Evolutionary conservation across 805 yeast genomes (phyloP).

Genomic region (Candida coleopterorum): DNA sequence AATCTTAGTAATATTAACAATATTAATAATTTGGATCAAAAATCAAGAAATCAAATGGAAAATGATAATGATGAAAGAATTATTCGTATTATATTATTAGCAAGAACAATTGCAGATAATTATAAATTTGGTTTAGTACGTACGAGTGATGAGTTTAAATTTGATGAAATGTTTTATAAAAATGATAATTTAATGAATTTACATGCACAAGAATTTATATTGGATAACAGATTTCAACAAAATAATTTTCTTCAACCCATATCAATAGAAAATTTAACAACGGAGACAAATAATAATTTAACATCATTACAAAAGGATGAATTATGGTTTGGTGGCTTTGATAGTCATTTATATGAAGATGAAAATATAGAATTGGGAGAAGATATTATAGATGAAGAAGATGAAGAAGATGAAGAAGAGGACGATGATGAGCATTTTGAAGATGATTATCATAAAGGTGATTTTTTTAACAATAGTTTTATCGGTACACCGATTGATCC

Average conservation of each 20-base stretch:
- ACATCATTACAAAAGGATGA: conserved; percentile 24
- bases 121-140: conserved; percentile 54
- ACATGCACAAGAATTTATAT: conserved; percentile 29
- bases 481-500: conserved; percentile 10
- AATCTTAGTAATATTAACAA: not conserved
- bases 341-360: conserved; percentile 12
- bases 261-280: conserved; percentile 24
- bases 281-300: conserved; percentile 7
- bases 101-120: conserved; percentile 46
- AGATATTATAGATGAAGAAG: conserved; percentile 18
- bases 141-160: conserved; percentile 42
- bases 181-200: conserved; percentile 12
- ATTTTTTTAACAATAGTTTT: conserved; percentile 8
- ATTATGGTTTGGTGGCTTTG: conserved; percentile 17
- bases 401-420: conserved; percentile 18
- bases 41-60: conserved; percentile 22
- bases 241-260: conserved; percentile 36
- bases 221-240: conserved; percentile 39
- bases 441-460: conserved; percentile 7
- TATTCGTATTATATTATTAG: conserved; percentile 47
- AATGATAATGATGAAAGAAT: conserved; percentile 48
- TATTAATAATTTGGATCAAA: conserved; percentile 10
- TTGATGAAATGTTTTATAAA: conserved; percentile 23
- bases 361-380: conserved; percentile 13
- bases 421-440: conserved; percentile 14